A percentile compares a stretch with the other conserved stretches of the same genome.
These are phyloP conservation scores for Pilaira anomala DNA, from an alignment of 192 early-diverging fungal genomes.

Conservation along the genomic window DNA sequence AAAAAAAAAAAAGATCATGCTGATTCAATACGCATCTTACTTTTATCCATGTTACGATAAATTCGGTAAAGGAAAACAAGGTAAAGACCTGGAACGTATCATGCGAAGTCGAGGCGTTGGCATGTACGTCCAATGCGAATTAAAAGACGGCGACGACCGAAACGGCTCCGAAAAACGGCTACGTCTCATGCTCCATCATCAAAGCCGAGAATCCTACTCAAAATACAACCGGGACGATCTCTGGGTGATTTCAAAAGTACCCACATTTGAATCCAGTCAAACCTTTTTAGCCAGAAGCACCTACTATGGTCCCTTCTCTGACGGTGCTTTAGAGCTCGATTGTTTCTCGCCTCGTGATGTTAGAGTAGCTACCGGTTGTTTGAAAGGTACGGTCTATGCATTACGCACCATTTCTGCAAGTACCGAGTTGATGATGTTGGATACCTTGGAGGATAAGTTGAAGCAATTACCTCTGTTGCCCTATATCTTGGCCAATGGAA, in stretches of 20 bases:
- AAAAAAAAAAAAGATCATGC: conserved; percentile 20
- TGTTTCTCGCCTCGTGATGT: conserved; percentile 42
- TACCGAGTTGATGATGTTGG: conserved; percentile 54
- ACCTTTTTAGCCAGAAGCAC: conserved; percentile 47
- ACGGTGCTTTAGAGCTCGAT: conserved; percentile 38
- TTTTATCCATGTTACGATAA: conserved; percentile 21
- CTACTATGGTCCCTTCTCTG: conserved; percentile 44
- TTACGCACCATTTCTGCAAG: conserved; percentile 43
- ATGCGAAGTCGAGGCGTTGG: conserved; percentile 25
- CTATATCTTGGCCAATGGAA: conserved; percentile 31
- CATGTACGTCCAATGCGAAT: conserved; percentile 21
- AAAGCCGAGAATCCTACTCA: conserved; percentile 38
- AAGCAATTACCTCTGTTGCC: conserved; percentile 40
- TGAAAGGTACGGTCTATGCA: conserved; percentile 24
- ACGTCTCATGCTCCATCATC: conserved; percentile 30
- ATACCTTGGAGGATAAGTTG: conserved; percentile 35
- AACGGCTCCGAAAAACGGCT: conserved; percentile 22
- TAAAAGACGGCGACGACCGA: conserved; percentile 18
- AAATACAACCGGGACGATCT: conserved; percentile 49
- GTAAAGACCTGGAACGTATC: conserved; percentile 10
- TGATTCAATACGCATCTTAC: conserved; percentile 11
- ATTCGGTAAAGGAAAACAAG: conserved; percentile 16
- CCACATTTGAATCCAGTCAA: conserved; percentile 37
- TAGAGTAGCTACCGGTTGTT: conserved; percentile 27
- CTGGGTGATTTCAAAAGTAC: conserved; percentile 44